Conservation (phyloP, 164 flowering plant species). For the Tinospora cordifolia region DNA sequence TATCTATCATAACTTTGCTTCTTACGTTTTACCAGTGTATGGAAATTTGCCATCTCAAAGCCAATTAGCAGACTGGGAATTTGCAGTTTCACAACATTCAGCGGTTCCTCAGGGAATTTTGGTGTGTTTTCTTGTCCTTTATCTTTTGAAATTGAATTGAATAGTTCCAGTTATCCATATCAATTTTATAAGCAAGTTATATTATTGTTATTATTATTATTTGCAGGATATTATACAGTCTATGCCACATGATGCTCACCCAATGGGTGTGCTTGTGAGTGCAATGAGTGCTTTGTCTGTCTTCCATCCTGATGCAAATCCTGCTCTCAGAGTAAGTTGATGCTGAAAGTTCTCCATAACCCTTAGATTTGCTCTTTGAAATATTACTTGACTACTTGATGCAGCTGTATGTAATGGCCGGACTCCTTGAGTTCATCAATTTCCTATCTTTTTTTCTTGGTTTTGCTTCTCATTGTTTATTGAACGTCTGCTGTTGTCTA, state of each 20-base stretch:
- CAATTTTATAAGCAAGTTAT: not conserved
- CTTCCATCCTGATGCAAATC: conserved; percentile 98
- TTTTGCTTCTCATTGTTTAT: too few species aligned
- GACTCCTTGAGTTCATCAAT: too few species aligned
- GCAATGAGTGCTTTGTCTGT: conserved; percentile 97
- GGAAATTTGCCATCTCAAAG: conserved; percentile 82
- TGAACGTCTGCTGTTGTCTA: not conserved
- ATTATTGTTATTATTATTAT: conserved; percentile 9
- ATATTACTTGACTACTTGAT: not conserved
- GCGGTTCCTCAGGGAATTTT: conserved; percentile 94
- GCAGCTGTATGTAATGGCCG: too few species aligned
- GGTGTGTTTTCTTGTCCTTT: conserved; percentile 38
- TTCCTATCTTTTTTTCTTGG: not conserved
- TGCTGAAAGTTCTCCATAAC: not conserved
- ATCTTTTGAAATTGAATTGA: not conserved
- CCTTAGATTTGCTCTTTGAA: not conserved
- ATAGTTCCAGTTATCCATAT: too few species aligned
- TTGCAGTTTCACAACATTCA: conserved; percentile 89
- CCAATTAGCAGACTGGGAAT: conserved; percentile 92
- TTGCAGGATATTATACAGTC: conserved; percentile 84
- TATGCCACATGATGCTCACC: conserved; percentile 99
- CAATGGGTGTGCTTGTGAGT: conserved; percentile 93
- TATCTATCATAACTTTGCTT: not conserved
- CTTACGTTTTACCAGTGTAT: conserved; percentile 44
- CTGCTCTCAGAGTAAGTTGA: conserved; percentile 75